Conservation (phyloP, 805 yeast species). For the Myxozyma geophila region DNA sequence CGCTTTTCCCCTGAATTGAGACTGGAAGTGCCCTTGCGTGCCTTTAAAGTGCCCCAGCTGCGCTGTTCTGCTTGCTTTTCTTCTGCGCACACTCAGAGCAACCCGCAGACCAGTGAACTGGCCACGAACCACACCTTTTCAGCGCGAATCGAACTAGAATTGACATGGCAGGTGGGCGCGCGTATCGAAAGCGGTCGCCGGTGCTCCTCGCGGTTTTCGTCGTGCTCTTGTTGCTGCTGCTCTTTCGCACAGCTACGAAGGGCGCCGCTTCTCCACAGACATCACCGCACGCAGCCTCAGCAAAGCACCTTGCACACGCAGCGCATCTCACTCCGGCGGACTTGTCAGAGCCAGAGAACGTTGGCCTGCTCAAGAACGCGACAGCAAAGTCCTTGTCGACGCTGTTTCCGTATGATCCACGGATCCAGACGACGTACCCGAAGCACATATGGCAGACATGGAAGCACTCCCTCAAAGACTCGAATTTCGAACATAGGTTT, state of each 20-base stretch:
- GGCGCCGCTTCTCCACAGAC: not conserved
- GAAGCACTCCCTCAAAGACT: constrained; percentile 69
- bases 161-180: constrained; percentile 8
- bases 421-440: constrained; percentile 60
- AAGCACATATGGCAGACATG: constrained; percentile 92
- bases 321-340: constrained; percentile 1
- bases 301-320: constrained; percentile 10
- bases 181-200: constrained; percentile 12
- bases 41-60: not conserved
- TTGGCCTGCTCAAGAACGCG: constrained; percentile 47
- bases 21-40: not conserved
- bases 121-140: not conserved
- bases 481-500: constrained; percentile 60
- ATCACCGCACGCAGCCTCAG: constrained; percentile 10
- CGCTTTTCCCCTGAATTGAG: not conserved
- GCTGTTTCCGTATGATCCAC: constrained; percentile 75
- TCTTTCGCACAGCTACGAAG: constrained; percentile 8
- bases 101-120: not conserved
- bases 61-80: not conserved
- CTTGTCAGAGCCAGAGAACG: not conserved
- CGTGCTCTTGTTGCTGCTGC: constrained; percentile 11
- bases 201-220: constrained; percentile 13
- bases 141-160: not conserved
- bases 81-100: not conserved
- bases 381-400: constrained; percentile 57